Percentiles rank a stretch among this genome's conserved stretches.
Conservation (phyloP, 805 yeast species). For the Vanderwaltozyma yarrowii region DNA sequence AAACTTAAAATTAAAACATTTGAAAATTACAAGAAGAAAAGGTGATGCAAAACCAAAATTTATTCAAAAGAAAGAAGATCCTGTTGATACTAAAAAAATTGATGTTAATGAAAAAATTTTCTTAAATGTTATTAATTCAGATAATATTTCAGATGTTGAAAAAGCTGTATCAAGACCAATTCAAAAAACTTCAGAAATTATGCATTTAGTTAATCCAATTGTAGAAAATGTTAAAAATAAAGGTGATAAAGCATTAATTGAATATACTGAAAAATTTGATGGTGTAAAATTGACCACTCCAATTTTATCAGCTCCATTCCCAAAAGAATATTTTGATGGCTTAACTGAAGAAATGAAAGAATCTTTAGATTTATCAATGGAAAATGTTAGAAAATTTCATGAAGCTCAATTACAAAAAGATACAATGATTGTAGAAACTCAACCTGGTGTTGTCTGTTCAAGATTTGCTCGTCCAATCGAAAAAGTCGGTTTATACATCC, state of each 20-base stretch:
- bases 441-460: slow-evolving; percentile 89
- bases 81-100: too few species aligned
- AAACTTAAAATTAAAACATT: slow-evolving; percentile 71
- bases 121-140: slow-evolving; percentile 19
- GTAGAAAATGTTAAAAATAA: slow-evolving; percentile 61
- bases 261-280: slow-evolving; percentile 84
- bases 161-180: slow-evolving; percentile 84
- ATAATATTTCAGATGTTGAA: slow-evolving; percentile 34
- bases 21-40: slow-evolving; percentile 83
- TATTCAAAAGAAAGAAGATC: slow-evolving; percentile 29
- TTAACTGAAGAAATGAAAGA: slow-evolving; percentile 62
- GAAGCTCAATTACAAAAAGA: slow-evolving; percentile 77
- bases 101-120: slow-evolving; percentile 13
- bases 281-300: slow-evolving; percentile 66
- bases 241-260: slow-evolving; percentile 86
- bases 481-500: slow-evolving; percentile 89
- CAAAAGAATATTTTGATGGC: slow-evolving; percentile 61
- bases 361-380: slow-evolving; percentile 84
- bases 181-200: slow-evolving; percentile 84
- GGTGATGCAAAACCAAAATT: slow-evolving; percentile 93
- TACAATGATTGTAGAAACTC: slow-evolving; percentile 75
- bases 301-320: slow-evolving; percentile 80
- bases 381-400: slow-evolving; percentile 85
- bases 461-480: slow-evolving; percentile 94
- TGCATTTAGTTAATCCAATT: slow-evolving; percentile 87